Conservation (phyloP, 306 rosid species). For the Acmispon strigosus region DNA sequence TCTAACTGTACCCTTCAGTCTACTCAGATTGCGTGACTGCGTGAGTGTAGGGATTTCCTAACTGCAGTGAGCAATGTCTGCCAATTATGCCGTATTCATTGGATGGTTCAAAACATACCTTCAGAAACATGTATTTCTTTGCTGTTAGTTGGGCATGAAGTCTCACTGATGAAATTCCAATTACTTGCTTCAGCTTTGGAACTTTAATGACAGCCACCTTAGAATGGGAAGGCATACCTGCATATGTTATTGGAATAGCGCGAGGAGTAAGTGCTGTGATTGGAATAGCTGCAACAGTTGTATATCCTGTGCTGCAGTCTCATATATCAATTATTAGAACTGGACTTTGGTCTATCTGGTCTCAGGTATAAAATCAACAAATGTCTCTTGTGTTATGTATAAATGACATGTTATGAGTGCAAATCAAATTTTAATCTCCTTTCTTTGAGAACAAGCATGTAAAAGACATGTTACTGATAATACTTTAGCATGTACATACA, state of each 20-base stretch:
- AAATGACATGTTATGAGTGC: neutral
- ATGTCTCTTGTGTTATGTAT: neutral
- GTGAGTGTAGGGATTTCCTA: no score
- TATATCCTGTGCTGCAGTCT: constrained; percentile 57
- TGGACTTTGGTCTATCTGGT: constrained; percentile 89
- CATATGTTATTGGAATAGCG: constrained; percentile 62
- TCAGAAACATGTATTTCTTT: neutral
- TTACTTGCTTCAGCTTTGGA: constrained; percentile 58
- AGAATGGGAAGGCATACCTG: constrained; percentile 86
- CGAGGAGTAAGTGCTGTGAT: constrained; percentile 66
- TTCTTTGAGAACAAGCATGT: neutral
- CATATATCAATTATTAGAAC: constrained; percentile 59
- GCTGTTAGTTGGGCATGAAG: neutral
- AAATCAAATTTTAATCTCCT: neutral
- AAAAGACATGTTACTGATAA: neutral
- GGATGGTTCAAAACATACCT: neutral
- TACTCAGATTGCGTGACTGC: no score
- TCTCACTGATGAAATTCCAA: constrained; percentile 12
- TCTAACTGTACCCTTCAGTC: no score
- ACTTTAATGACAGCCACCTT: constrained; percentile 87
- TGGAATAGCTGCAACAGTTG: constrained; percentile 69
- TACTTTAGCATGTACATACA: no score
- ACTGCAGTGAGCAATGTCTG: neutral
- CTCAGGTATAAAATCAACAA: constrained; percentile 48
- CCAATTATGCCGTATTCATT: neutral